Percentiles rank a stretch among this genome's conserved stretches.
Evolutionary conservation across 805 yeast genomes (phyloP).

Genomic region (Priceomyces carsonii): DNA sequence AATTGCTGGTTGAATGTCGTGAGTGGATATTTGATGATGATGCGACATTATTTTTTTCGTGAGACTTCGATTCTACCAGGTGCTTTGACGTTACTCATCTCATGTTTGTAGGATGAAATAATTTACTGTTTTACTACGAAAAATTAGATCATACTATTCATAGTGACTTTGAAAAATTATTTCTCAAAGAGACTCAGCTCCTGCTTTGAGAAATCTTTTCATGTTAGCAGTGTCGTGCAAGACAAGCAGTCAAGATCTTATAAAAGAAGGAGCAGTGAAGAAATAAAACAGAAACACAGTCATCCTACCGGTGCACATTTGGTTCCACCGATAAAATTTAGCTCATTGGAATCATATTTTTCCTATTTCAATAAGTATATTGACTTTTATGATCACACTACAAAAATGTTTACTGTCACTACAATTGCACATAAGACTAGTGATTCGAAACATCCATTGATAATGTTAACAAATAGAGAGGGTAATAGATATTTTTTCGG

Average conservation of each 20-base stretch:
- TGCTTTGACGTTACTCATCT: no score
- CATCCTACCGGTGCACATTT: constrained; percentile 10
- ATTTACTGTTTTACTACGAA: no score
- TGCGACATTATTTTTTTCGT: no score
- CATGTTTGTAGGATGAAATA: no score
- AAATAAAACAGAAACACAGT: constrained; percentile 1
- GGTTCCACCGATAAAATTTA: constrained; percentile 9
- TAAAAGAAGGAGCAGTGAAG: constrained; percentile 3
- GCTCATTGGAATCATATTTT: constrained; percentile 6
- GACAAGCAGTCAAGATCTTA: background rate
- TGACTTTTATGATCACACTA: constrained; percentile 15
- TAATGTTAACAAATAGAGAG: constrained; percentile 49
- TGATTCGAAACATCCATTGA: constrained; percentile 58
- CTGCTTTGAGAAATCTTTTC: constrained; percentile 5
- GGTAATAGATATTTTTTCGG: constrained; percentile 73
- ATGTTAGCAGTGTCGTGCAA: constrained; percentile 2
- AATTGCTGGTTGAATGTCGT: no score
- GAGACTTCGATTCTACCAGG: no score
- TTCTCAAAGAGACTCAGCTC: constrained; percentile 10
- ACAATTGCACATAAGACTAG: constrained; percentile 54
- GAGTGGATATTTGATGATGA: no score
- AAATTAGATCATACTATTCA: no score
- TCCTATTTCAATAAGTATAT: constrained; percentile 10
- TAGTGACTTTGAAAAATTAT: constrained; percentile 6
- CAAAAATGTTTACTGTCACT: constrained; percentile 49